phyloP scores from a whole-genome alignment of 768 basidiomycete genomes.

The Mrakia gelida region DNA sequence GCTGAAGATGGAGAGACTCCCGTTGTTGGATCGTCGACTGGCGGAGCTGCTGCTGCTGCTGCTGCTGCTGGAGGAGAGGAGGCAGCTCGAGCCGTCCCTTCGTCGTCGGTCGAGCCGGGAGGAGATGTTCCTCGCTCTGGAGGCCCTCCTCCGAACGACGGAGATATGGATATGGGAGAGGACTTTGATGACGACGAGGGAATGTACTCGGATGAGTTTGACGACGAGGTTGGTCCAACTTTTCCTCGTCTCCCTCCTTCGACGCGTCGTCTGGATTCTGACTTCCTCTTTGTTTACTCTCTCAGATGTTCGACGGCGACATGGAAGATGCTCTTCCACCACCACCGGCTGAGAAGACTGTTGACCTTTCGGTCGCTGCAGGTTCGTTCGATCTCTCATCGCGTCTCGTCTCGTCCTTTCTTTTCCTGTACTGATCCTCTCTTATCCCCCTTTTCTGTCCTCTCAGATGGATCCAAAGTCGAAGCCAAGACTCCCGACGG shows the following conservation, averaged over 20 bases:
- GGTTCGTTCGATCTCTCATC: conserved; percentile 39
- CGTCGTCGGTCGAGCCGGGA: conserved; percentile 10
- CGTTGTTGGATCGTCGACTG: neutral
- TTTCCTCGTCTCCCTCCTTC: neutral
- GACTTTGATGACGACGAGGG: conserved; percentile 62
- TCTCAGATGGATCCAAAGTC: conserved; percentile 78
- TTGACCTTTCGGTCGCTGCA: conserved; percentile 74
- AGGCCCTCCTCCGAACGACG: neutral
- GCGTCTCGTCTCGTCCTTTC: neutral
- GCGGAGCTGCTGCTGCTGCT: conserved; percentile 33
- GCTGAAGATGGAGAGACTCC: conserved; percentile 18
- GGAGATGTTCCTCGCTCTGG: conserved; percentile 5
- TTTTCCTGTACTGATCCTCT: neutral
- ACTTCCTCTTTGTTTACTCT: conserved; percentile 7
- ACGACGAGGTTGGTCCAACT: conserved; percentile 32
- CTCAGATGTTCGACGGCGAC: conserved; percentile 77
- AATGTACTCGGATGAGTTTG: conserved; percentile 40
- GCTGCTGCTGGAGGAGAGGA: conserved; percentile 44
- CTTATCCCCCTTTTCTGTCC: neutral
- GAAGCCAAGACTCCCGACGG: conserved; percentile 97
- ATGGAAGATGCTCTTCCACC: conserved; percentile 60
- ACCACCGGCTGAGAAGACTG: conserved; percentile 71
- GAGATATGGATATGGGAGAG: conserved; percentile 63
- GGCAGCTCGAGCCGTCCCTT: conserved; percentile 43
- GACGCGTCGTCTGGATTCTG: neutral